phyloP scores from a whole-genome alignment of 129 eudicot genomes.

The Oenanthe sinensis region DNA sequence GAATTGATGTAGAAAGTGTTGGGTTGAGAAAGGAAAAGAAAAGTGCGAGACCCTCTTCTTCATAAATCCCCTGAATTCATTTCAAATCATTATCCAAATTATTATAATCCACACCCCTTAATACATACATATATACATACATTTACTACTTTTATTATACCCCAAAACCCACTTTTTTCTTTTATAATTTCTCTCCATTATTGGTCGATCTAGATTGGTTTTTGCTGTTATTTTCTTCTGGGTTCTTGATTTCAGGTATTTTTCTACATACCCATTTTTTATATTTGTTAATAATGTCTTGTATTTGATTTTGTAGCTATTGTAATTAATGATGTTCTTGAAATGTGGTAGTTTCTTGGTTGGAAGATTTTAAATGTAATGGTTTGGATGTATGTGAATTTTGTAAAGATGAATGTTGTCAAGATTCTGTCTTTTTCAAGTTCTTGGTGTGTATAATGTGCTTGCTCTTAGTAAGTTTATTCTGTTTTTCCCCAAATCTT shows the following conservation, averaged over 20 bases:
- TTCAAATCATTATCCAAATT: conserved; percentile 10
- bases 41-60: conserved; percentile 9
- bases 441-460: not conserved
- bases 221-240: conserved; percentile 5
- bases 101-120: not conserved
- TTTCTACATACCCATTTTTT: not conserved
- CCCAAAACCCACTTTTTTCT: not conserved
- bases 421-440: not conserved
- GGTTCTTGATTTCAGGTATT: conserved; percentile 17
- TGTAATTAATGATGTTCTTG: conserved; percentile 1
- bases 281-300: not conserved
- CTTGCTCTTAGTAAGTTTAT: not conserved
- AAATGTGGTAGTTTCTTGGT: conserved; percentile 1
- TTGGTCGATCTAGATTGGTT: conserved; percentile 21
- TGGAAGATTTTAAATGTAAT: not conserved
- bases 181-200: not conserved
- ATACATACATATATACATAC: not conserved
- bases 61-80: not conserved
- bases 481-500: not conserved
- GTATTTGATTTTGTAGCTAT: not conserved
- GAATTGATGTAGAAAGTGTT: not conserved
- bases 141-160: not conserved
- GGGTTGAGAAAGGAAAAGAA: not conserved
- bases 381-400: not conserved
- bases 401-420: not conserved